Conservation (phyloP, 179 eudicot species). For the Pouteria campechiana region DNA sequence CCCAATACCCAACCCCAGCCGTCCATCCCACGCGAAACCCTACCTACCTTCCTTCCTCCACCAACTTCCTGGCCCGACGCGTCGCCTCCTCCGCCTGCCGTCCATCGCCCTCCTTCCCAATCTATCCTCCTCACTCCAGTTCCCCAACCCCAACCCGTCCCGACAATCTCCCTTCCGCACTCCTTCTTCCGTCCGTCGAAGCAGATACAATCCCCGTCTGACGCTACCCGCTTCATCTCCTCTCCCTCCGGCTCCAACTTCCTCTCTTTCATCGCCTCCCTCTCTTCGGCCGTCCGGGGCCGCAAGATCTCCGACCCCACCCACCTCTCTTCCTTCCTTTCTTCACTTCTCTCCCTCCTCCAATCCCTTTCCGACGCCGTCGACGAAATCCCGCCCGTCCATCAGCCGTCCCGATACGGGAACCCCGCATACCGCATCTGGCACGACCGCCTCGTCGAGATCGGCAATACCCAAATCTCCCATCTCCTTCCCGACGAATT, state of each 20-base stretch:
- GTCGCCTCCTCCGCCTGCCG: constrained; percentile 51
- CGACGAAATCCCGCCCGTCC: constrained; percentile 57
- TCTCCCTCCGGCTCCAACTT: constrained; percentile 36
- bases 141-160: constrained; percentile 44
- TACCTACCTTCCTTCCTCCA: constrained; percentile 22
- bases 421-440: constrained; percentile 56
- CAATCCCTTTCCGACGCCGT: constrained; percentile 22
- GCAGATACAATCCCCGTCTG: constrained; percentile 39
- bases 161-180: constrained; percentile 36
- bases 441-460: constrained; percentile 37
- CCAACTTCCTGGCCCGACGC: constrained; percentile 30
- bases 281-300: constrained; percentile 44
- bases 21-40: too few species aligned
- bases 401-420: constrained; percentile 57
- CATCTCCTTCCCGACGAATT: constrained; percentile 22
- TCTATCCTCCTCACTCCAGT: constrained; percentile 74
- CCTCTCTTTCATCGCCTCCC: constrained; percentile 66
- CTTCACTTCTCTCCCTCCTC: constrained; percentile 25
- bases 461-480: constrained; percentile 32
- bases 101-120: constrained; percentile 42
- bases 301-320: constrained; percentile 64
- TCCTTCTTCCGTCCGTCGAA: constrained; percentile 44
- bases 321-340: constrained; percentile 19
- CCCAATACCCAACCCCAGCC: too few species aligned
- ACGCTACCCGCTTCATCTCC: constrained; percentile 39